A percentile compares a stretch with the other conserved stretches of the same genome.
Evolutionary conservation across 495 filamentous ascomycete species (phyloP).

Genomic region (Wilcoxina mikolae): DNA sequence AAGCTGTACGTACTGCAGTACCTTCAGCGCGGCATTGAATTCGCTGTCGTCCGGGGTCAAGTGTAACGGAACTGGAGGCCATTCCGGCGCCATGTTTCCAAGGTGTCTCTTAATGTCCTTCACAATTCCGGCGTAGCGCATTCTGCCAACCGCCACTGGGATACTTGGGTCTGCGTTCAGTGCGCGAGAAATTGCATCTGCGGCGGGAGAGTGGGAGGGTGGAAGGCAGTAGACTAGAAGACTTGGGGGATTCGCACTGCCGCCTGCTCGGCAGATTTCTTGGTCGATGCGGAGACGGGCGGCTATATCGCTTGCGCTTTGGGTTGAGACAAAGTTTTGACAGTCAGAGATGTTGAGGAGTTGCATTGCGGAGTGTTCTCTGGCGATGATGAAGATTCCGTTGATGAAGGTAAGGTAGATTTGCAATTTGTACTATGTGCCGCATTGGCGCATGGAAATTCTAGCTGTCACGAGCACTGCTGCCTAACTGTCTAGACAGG

Average conservation of each 20-base stretch:
- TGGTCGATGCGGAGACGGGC: not conserved
- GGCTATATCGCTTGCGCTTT: constrained; percentile 1
- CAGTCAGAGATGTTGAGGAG: constrained; percentile 9
- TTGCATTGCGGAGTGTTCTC: not conserved
- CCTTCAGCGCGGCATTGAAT: constrained; percentile 26
- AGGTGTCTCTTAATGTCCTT: constrained; percentile 28
- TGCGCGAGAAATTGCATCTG: constrained; percentile 3
- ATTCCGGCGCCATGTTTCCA: constrained; percentile 11
- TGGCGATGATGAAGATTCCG: not conserved
- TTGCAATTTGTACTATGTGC: not conserved
- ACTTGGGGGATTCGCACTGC: constrained; percentile 2
- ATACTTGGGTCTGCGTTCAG: not conserved
- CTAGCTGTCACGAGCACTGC: not conserved
- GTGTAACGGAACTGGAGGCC: not conserved
- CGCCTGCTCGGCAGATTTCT: not conserved
- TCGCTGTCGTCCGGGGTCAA: constrained; percentile 22
- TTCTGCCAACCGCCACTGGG: not conserved
- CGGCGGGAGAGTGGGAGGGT: not conserved
- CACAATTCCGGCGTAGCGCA: constrained; percentile 28
- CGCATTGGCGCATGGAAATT: not conserved
- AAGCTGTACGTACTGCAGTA: constrained; percentile 23
- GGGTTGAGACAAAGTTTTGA: not conserved
- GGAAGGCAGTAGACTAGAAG: constrained; percentile 6
- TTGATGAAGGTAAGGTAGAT: too few relatives aligned
- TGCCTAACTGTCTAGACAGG: not conserved